Conservation (phyloP, 2,329 filamentous ascomycete genomes). For the Magnaporthiopsis incrustans region DNA sequence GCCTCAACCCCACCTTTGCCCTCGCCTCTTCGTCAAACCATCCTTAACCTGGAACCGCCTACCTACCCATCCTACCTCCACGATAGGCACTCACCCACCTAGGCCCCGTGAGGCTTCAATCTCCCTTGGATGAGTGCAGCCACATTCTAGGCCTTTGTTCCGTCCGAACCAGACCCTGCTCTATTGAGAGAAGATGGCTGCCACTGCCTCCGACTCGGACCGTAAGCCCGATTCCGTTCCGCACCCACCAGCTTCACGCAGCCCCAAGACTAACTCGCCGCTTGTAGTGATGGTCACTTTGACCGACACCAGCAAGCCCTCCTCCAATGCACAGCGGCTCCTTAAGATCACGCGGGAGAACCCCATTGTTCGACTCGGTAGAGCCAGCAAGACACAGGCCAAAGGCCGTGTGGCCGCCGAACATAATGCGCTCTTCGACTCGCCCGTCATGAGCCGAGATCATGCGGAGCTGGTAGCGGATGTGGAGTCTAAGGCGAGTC, state of each 20-base stretch:
- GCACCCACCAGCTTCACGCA: not conserved
- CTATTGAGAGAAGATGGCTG: not conserved
- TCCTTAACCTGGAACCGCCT: too few relatives aligned
- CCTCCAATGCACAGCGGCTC: conserved; percentile 16
- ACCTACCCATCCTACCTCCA: too few relatives aligned
- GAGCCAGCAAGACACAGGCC: conserved; percentile 34
- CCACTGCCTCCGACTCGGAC: not conserved
- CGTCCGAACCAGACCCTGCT: not conserved
- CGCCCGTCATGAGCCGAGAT: conserved; percentile 61
- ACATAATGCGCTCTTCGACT: conserved; percentile 60
- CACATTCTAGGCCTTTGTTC: not conserved
- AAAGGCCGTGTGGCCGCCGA: conserved; percentile 31
- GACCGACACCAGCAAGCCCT: conserved; percentile 10
- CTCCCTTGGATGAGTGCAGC: not conserved
- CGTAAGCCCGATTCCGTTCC: not conserved
- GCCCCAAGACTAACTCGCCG: not conserved
- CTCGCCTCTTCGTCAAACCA: too few relatives aligned
- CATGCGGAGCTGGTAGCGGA: conserved; percentile 51
- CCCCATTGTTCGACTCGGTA: conserved; percentile 27
- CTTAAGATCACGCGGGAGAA: conserved; percentile 21
- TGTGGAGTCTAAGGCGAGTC: conserved; percentile 32
- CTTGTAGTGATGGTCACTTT: conserved; percentile 16
- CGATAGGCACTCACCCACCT: not conserved
- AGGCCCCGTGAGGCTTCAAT: too few relatives aligned
- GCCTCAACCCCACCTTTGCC: not conserved